A percentile compares a stretch with the other conserved stretches of the same genome.
phyloP scores from a whole-genome alignment of 1,284 basidiomycete species.

The Trametes pubescens region DNA sequence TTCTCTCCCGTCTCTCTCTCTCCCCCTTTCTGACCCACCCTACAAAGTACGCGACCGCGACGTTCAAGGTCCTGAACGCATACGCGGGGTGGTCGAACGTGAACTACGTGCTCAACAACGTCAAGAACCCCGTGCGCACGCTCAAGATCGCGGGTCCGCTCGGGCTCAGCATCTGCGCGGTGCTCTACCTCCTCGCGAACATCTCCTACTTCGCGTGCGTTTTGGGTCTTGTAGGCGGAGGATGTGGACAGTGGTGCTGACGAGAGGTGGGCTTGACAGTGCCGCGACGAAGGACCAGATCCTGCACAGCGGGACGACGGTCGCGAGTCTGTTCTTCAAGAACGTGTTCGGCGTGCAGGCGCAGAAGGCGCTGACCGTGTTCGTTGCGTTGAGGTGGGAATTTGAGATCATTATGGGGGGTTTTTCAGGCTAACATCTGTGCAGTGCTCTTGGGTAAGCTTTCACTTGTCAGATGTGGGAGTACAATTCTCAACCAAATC shows the following conservation, averaged over 20 bases:
- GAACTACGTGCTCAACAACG: slow-evolving; percentile 61
- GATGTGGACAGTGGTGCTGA: too few species aligned
- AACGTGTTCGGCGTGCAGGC: slow-evolving; percentile 69
- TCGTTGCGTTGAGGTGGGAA: slow-evolving; percentile 58
- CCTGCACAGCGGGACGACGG: slow-evolving; percentile 59
- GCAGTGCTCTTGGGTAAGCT: slow-evolving; percentile 40
- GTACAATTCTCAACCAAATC: too few species aligned
- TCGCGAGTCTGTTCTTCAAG: slow-evolving; percentile 74
- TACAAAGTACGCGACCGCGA: slow-evolving; percentile 61
- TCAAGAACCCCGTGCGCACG: slow-evolving; percentile 70
- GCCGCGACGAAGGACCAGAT: slow-evolving; percentile 75
- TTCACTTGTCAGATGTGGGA: too few species aligned
- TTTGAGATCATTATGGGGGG: not conserved
- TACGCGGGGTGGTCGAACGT: slow-evolving; percentile 52
- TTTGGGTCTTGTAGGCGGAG: too few species aligned
- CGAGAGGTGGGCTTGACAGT: too few species aligned
- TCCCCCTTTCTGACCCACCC: not conserved
- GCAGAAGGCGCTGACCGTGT: slow-evolving; percentile 67
- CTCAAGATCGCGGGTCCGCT: slow-evolving; percentile 74
- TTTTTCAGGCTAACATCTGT: slow-evolving; percentile 3
- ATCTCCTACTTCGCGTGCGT: slow-evolving; percentile 76
- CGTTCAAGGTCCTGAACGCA: slow-evolving; percentile 62
- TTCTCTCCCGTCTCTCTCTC: not conserved
- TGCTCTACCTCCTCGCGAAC: slow-evolving; percentile 69
- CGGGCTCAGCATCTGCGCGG: slow-evolving; percentile 61